Evolutionary conservation across 768 basidiomycete species (phyloP), one percentile per base, ranked within the genome.

Genomic region (Tulasnella sp.): DNA sequence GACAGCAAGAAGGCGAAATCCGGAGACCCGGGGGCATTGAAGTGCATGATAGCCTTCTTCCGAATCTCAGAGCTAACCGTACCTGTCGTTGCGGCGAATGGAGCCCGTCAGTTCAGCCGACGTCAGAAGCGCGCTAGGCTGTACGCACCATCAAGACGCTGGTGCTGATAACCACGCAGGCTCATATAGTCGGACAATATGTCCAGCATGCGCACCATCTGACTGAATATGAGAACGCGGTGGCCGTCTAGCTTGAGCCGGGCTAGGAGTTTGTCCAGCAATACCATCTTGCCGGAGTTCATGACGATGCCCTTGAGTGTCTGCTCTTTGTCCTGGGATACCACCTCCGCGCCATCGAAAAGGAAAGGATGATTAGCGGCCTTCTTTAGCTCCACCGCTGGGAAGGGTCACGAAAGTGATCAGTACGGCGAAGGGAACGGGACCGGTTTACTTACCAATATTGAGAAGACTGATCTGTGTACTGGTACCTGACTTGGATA

Each of bases 131-230:
- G 14, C 1, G 21, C 17, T 27, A 14, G 31, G 34, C 6, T 31
- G 15, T 55, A 64, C 67, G 52, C 84, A 66, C 94, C 96, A 66
- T 99, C 96, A 35, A 99, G 74, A 11, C 96, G 83, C 69, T 98
- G 96, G 70, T 92, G 86, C 60, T 81, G 80, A 65, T 94, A 98
- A 36, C 87, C 86, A 46, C 96, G 78, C 56, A 93, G 73, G 37
- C 73, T 72, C 84, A 98, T 91, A 71, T 97, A 98, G 70, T 99
- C 96, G 62, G 88, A 93, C 65, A 99, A 80, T 68, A 99, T 98
- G 71, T 99, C 96, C 42, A 99, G 77, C 82, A 98, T 89, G 59
- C 96, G 82, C 59, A 98, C 93, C 96, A 99, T 99, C 70, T 97
- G 91, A 65, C 92, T 96, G 75, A 99, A 99, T 64, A 99, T 98